Evolutionary conservation across 257 asterid species (phyloP).

Genomic region (Anisodus tanguticus): DNA sequence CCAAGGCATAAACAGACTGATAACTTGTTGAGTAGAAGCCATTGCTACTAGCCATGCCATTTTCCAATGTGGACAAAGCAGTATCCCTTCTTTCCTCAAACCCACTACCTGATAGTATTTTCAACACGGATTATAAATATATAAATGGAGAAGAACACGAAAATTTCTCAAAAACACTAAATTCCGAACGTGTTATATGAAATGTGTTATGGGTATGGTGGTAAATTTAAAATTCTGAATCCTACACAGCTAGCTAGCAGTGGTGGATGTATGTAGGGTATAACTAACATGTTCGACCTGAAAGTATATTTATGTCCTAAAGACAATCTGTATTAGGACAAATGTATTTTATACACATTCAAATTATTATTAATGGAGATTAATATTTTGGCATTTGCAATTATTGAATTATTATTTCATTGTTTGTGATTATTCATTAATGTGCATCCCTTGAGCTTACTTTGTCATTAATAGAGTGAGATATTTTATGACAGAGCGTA

Average conservation of each 20-base stretch:
- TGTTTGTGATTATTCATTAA: too few relatives aligned
- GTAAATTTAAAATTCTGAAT: not conserved
- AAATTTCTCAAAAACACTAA: not conserved
- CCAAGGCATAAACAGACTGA: slow-evolving; percentile 69
- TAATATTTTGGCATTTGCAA: too few relatives aligned
- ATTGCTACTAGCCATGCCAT: slow-evolving; percentile 60
- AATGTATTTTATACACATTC: too few relatives aligned
- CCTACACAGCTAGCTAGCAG: not conserved
- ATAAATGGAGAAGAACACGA: not conserved
- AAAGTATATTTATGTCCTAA: too few relatives aligned
- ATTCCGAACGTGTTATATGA: not conserved
- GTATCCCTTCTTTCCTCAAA: slow-evolving; percentile 87
- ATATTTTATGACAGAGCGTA: too few relatives aligned
- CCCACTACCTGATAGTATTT: slow-evolving; percentile 56
- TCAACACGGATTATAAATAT: not conserved
- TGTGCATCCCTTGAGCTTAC: too few relatives aligned
- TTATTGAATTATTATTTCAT: too few relatives aligned
- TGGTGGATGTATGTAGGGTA: not conserved
- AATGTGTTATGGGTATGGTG: not conserved
- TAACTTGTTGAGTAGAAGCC: slow-evolving; percentile 71
- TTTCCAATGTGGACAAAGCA: slow-evolving; percentile 66
- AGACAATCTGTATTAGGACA: too few relatives aligned
- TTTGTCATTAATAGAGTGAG: too few relatives aligned
- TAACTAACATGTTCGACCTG: too few relatives aligned
- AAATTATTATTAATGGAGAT: too few relatives aligned